These are phyloP conservation scores for Citrus mangshanensis DNA, from an alignment of 345 rosid species.

Conservation along the genomic window DNA sequence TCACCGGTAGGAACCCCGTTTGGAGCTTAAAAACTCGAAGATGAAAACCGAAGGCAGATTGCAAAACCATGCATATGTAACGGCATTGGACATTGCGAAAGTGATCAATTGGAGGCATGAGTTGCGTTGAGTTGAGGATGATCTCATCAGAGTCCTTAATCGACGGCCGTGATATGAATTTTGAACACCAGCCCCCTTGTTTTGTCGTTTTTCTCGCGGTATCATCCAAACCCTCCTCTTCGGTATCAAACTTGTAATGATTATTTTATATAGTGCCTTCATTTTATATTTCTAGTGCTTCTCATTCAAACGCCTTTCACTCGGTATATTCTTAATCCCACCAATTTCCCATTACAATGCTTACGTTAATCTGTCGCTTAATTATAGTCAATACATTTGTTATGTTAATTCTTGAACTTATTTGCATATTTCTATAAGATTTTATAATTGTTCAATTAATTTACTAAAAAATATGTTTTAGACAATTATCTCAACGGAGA, in stretches of 20 bases:
- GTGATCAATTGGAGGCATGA: too few relatives aligned
- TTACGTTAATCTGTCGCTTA: neutral
- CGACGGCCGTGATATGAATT: constrained; percentile 18
- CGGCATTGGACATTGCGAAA: too few relatives aligned
- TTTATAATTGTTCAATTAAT: too few relatives aligned
- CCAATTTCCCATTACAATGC: neutral
- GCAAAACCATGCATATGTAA: too few relatives aligned
- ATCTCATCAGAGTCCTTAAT: constrained; percentile 32
- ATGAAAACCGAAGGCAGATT: too few relatives aligned
- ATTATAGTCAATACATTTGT: neutral
- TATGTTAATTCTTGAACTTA: neutral
- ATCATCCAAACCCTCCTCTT: constrained; percentile 26
- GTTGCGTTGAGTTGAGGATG: neutral
- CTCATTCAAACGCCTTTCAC: neutral
- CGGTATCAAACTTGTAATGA: constrained; percentile 40
- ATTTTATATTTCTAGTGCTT: neutral
- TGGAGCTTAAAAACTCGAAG: too few relatives aligned
- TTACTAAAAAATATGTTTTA: too few relatives aligned
- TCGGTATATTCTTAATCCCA: neutral
- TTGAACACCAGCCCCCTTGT: neutral
- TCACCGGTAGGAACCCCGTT: too few relatives aligned
- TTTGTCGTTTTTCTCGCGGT: constrained; percentile 37
- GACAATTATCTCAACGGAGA: neutral
- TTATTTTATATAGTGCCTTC: constrained; percentile 11
- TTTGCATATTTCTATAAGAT: neutral